Base-by-base conservation (phyloP, 148 eudicot species). In the Fagopyrum homotropicum region DNA sequence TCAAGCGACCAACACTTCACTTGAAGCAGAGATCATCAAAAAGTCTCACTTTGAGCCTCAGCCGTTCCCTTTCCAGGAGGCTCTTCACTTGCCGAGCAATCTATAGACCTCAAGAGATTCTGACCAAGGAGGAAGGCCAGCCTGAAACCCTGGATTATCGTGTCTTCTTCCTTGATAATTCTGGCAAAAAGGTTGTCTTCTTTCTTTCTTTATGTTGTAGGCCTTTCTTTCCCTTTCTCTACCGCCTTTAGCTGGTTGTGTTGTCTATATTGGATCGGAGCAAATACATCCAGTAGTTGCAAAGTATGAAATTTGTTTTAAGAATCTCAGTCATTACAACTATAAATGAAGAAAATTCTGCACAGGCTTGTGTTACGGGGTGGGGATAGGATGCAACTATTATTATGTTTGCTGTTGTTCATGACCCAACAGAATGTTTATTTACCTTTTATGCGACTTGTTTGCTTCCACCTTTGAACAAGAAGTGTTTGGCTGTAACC, bases 111-210 rank as follows among this genome's bases (percentile, higher is more conserved):
- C 84, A 89, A 14, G 69, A 82, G 72, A 76, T 82, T 72, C 77
- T 77, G 55, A 75, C 74, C n/a, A 83, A 87, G 49, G 85, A 86
- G 15, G 84, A 91, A 60, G 97, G 97, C 30, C 82, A 73, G 54
- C 90, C 96, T n/a, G 89, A 89, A 78, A 83, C 98, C 83, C 90
- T 92, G 0, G 96, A 92, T 79, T 85, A 90, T 72, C 88, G 98
- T 40, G 89, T 90, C 55, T 92, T 92, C 81, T 88, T 90, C 78
- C 60, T 80, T 69, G 90, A 89, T 26, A 80, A 80, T 47, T 88
- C 96, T 40, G 98, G 96, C 78, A 90, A 85, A 75, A 92, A 87
- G 90, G 98, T 92, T 15, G 2, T 22, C 51, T 66, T 66, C 71
- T 66, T 63, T 63, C 45, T 63, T 16, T 1, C 7, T 11, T 59